Base-by-base conservation (phyloP, 2,329 filamentous ascomycete species). In the Phoma sp. region DNA sequence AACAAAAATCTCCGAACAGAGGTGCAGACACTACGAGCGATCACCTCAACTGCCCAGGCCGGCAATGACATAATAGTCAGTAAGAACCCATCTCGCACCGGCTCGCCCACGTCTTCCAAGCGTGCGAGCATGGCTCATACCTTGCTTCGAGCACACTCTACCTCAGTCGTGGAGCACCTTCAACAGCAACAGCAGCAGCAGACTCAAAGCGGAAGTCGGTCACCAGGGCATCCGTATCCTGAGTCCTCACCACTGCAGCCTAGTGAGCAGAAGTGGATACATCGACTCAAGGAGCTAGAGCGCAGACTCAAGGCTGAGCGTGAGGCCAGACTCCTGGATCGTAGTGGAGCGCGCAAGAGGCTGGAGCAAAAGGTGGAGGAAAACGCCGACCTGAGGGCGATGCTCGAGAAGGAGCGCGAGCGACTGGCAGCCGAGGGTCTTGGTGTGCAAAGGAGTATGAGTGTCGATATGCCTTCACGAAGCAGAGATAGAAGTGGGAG, bases 231-330 rank as follows among this genome's bases (percentile, higher is more conserved):
- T 46, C 71, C 72, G 3, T 74, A 74, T 40, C 71, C 71, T 2
- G 65, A 52, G 59, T 67, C 71, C 7, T 68, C 71, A 7, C 73
- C 75, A 4, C 64, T 77, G 23, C 75, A 79, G 42, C 77, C 78
- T 2, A 81, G 80, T 32, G 89, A 93, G 64, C 88, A 90, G 61
- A 86, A 89, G 62, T 96, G 92, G 91, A 87, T 96, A 60, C 85
- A 96, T 59, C 81, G 95, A 6, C 81, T 98, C 28, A 87, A 91
- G 52, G 93, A 98, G 71, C 80, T 98, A 63, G 95, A 99, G 79
- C 84, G 88, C 61, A 86, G 96, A 64, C 81, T 99, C 15, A 96
- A 96, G 74, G 87, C 90, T 38, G 95, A 99, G 77, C 81, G 95
- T 12, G 95, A 98, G 75, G 92, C 88, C 1, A 81, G 95, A 37